phyloP scores from a whole-genome alignment of 202 grass and related monocot species.

The Hordeum pubiflorum region DNA sequence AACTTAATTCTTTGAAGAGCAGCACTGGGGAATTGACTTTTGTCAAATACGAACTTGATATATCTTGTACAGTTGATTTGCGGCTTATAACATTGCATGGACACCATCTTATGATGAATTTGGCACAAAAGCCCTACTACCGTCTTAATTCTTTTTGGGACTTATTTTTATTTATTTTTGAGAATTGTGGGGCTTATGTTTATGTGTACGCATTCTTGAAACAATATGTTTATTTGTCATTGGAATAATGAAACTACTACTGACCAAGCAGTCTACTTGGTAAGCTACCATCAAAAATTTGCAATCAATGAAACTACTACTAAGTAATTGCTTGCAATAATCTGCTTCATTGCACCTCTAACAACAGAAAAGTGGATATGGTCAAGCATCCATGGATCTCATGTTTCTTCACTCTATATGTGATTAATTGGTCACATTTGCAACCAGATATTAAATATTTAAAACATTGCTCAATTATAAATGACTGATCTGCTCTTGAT shows the following conservation, averaged over 20 bases:
- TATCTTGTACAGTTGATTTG: neutral
- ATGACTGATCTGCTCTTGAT: neutral
- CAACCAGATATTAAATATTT: neutral
- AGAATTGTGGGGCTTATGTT: neutral
- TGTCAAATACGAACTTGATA: neutral
- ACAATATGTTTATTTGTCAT: neutral
- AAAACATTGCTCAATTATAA: neutral
- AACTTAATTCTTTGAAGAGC: neutral
- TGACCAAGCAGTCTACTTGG: too few relatives aligned
- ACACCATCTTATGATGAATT: neutral
- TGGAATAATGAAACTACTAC: neutral
- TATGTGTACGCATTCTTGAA: neutral
- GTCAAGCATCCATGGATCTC: neutral
- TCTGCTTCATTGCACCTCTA: neutral
- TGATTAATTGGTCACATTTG: neutral
- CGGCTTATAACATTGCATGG: neutral
- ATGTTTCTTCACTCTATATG: neutral
- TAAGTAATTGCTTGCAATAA: neutral
- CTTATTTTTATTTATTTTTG: neutral
- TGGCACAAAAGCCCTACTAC: neutral
- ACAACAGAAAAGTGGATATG: neutral
- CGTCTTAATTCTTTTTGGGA: neutral
- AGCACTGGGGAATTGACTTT: neutral
- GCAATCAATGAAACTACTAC: neutral
- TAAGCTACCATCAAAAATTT: too few relatives aligned